Base-by-base conservation (phyloP, 2,329 filamentous ascomycete genomes). In the Diaporthe helianthi region DNA sequence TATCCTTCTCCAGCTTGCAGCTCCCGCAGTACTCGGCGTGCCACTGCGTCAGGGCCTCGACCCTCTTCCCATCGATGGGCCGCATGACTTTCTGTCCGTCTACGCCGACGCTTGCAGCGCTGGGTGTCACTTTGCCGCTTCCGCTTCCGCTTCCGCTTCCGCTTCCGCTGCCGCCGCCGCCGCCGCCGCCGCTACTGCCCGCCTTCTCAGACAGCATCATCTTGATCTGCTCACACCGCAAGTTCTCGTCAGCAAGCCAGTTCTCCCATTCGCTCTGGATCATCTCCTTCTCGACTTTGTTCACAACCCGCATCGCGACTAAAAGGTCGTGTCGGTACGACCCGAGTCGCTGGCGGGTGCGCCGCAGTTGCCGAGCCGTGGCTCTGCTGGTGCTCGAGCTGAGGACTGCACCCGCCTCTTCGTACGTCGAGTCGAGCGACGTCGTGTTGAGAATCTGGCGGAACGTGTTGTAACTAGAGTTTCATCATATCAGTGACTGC, bases 251-350 rank as follows among this genome's bases (percentile, higher is more conserved):
- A 3, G 87, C 80, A 36, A 98, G 85, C 94, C 95, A 99, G 72
- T 93, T 92, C 81, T 97, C 94, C 91, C 94, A 99, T 79, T 98
- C 95, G 0, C 92, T 91, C 75, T 89, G 87, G 66, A 98, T 80
- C 78, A 97, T 90, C 79, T 98, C 94, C 69, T 87, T 86, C 83
- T 98, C 96, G 33, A 98, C 89, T 69, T 87, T 91, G 80, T 98
- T 98, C 71, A 98, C 90, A 2, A 98, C 88, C 5, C 94, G 89
- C 83, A 98, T 89, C 6, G 94, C 94, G 6, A 99, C 94, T 2
- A 98, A 82, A 24, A 99, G 84, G 76, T 98, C 94, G 78, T 99
- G 93, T 3, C 96, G 87, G 78, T 98, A 96, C 2, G 88, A 84
- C 0, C 92, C 95, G 0, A 99, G 87, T 29, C 91, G 88, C 79